Percentiles rank a stretch among this genome's conserved stretches.
Evolutionary conservation across 768 basidiomycete genomes (phyloP).

Genomic region (Mycena polygramma): DNA sequence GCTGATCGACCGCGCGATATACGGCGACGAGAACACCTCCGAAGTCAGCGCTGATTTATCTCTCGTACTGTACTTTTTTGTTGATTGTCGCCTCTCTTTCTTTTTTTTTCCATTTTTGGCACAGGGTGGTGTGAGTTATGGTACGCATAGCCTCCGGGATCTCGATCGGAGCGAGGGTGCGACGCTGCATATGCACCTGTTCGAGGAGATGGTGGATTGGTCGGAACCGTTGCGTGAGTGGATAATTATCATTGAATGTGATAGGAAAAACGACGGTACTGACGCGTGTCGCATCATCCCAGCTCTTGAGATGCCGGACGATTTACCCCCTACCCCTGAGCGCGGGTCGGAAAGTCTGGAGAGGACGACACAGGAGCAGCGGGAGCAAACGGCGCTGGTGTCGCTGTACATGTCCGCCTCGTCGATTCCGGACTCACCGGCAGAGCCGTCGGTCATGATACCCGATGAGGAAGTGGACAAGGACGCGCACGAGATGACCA

Average conservation of each 20-base stretch:
- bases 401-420: constrained; percentile 79
- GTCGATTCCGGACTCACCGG: constrained; percentile 85
- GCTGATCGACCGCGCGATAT: constrained; percentile 87
- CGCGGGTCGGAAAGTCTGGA: constrained; percentile 81
- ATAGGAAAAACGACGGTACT: neutral
- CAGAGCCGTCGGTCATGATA: constrained; percentile 72
- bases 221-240: constrained; percentile 83
- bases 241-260: constrained; percentile 14
- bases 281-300: constrained; percentile 20
- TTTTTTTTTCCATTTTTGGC: constrained; percentile 46
- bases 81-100: constrained; percentile 38
- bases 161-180: constrained; percentile 91
- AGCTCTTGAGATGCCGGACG: constrained; percentile 76
- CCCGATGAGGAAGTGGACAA: constrained; percentile 79
- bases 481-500: constrained; percentile 73
- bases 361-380: constrained; percentile 77
- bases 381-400: constrained; percentile 82
- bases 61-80: constrained; percentile 62
- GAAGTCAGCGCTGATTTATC: constrained; percentile 75
- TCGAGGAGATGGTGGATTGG: constrained; percentile 92
- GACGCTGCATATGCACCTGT: constrained; percentile 83
- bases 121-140: constrained; percentile 74
- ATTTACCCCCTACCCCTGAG: constrained; percentile 59
- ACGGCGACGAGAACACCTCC: constrained; percentile 88
- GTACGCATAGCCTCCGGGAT: constrained; percentile 81